Base-by-base conservation (phyloP, 257 asterid genomes). In the Ilex asprella region DNA sequence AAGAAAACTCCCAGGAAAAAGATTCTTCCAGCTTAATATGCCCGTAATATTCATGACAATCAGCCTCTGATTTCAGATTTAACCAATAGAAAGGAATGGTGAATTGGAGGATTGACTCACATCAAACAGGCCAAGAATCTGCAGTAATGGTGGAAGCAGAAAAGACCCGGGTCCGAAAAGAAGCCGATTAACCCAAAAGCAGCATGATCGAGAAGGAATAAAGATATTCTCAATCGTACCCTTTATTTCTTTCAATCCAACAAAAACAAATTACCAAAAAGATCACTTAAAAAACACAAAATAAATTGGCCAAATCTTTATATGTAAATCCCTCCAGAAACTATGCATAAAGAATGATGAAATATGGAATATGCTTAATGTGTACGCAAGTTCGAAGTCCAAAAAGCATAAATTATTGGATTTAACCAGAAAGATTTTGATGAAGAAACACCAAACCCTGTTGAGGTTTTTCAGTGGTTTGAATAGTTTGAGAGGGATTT, bases 341-440 rank as follows among this genome's bases (percentile, higher is more conserved):
- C 54, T 70, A 62, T 67, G 43, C 32, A 60, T 31, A 67, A 65
- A 62, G 49, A 58, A 65, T 43, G 39, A 39, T 10, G 57, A 16
- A 53, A 53, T 27, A 50, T 35, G 68, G 21, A 59, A 77, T 51
- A 66, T 16, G 46, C 15, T 53, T 63, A 61, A 66, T 55, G 15
- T 51, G 39, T 12, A 31, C 10, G 58, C 77, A 50, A 67, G 66
- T 61, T 29, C 70, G 16, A 78, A 82, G 87, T 73, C 82, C 68
- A 66, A 56, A 16, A 12, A 29, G 63, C 62, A 68, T 2, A 15
- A 15, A 1, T 4, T 15, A 15, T 21, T 21, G 15, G 15, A 16
- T 8, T 35, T 35, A 79, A 53, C 73, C 83, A 75, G 68, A 65
- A 76, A 60, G 77, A 78, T 80, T 77, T 82, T 79, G 93, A 84